phyloP scores from a whole-genome alignment of 2,329 filamentous ascomycete species.

The Arthrinium phaeospermum region DNA sequence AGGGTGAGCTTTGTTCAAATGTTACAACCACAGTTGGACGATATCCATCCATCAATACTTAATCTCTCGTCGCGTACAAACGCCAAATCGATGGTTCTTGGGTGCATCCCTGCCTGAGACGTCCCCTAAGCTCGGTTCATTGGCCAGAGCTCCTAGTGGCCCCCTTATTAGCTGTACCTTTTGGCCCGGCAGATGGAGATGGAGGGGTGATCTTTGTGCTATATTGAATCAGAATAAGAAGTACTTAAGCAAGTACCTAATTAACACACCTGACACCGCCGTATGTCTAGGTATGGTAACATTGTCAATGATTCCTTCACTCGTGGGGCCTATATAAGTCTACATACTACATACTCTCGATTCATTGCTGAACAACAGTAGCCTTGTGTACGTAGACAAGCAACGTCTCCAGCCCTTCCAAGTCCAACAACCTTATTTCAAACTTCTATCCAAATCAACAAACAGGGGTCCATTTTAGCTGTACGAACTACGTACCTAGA shows the following conservation, averaged over 20 bases:
- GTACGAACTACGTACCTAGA: background rate
- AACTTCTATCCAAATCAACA: background rate
- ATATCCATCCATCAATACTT: background rate
- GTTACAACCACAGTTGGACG: background rate
- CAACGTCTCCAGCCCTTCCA: background rate
- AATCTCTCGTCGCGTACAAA: constrained; percentile 17
- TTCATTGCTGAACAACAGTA: background rate
- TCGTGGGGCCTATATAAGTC: background rate
- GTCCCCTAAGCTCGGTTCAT: background rate
- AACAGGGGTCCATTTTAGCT: background rate
- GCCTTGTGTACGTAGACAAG: background rate
- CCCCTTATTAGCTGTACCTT: background rate
- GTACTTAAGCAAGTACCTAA: background rate
- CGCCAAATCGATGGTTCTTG: constrained; percentile 4
- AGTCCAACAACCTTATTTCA: background rate
- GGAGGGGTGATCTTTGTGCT: constrained; percentile 1
- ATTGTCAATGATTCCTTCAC: background rate
- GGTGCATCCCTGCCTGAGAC: background rate
- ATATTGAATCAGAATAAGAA: constrained; percentile 9
- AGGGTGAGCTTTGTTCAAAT: constrained; percentile 8
- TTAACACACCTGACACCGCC: background rate
- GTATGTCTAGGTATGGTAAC: constrained; percentile 2
- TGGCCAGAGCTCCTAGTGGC: background rate
- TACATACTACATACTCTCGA: background rate
- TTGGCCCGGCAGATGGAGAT: constrained; percentile 5